phyloP scores from a whole-genome alignment of 331 rosid genomes.

The Quercus lobata region DNA sequence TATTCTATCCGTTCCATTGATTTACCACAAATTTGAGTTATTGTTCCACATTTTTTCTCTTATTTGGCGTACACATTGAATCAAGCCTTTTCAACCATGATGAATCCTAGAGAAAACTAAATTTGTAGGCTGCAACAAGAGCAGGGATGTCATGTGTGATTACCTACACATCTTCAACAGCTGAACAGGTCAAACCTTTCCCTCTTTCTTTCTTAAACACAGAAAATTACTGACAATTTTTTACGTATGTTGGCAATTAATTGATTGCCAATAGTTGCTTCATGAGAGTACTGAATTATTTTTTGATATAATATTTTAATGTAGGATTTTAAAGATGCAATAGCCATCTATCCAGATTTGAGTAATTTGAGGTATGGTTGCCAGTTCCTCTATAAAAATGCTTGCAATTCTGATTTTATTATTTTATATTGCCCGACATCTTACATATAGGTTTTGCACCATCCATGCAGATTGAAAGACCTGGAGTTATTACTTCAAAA shows the following conservation, averaged over 20 bases:
- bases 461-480: constrained; percentile 73
- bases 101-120: constrained; percentile 3
- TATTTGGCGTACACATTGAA: constrained; percentile 1
- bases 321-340: constrained; percentile 81
- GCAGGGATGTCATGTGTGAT: constrained; percentile 94
- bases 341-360: constrained; percentile 83
- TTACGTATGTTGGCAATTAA: neutral
- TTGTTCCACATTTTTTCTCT: constrained; percentile 5
- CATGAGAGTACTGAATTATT: constrained; percentile 10
- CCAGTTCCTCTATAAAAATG: neutral
- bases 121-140: constrained; percentile 71
- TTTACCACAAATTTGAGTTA: constrained; percentile 2
- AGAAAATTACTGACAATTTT: constrained; percentile 6
- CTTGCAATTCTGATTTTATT: neutral
- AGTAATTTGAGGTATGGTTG: constrained; percentile 61
- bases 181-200: constrained; percentile 57
- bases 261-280: constrained; percentile 7
- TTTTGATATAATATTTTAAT: constrained; percentile 20
- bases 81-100: neutral
- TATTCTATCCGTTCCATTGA: neutral
- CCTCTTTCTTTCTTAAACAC: neutral
- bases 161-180: constrained; percentile 83
- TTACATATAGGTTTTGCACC: constrained; percentile 4
- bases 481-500: constrained; percentile 61
- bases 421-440: neutral